Conservation (phyloP, 352 stramenopile species). For the Phytophthora rubi region DNA sequence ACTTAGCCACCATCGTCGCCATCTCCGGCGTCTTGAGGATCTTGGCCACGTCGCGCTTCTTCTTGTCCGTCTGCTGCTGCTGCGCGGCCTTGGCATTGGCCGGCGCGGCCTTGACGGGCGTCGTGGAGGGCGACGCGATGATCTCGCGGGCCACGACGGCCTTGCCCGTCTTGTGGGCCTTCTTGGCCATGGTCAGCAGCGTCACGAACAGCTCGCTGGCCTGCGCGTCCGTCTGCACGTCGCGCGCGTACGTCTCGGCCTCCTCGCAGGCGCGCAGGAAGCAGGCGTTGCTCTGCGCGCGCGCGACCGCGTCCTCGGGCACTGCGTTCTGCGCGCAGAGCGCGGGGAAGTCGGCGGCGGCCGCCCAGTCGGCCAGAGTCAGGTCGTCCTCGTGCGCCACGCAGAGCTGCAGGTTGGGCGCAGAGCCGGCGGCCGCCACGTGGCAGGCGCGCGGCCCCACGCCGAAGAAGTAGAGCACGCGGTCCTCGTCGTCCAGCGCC, state of each 20-base stretch:
- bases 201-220: slow-evolving; percentile 43
- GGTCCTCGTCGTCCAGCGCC: slow-evolving; percentile 67
- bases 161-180: slow-evolving; percentile 25
- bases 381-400: slow-evolving; percentile 55
- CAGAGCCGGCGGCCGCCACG: slow-evolving; percentile 32
- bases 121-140: slow-evolving; percentile 15
- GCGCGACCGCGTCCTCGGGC: slow-evolving; percentile 40
- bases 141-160: slow-evolving; percentile 28
- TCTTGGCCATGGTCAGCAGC: slow-evolving; percentile 37
- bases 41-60: slow-evolving; percentile 14
- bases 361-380: slow-evolving; percentile 22
- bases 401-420: slow-evolving; percentile 61
- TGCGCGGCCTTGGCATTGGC: slow-evolving; percentile 4
- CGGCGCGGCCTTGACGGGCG: slow-evolving; percentile 7
- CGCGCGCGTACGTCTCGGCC: slow-evolving; percentile 37
- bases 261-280: slow-evolving; percentile 64
- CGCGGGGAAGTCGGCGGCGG: slow-evolving; percentile 39
- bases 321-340: slow-evolving; percentile 48
- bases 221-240: slow-evolving; percentile 40
- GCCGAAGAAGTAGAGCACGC: slow-evolving; percentile 85
- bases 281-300: slow-evolving; percentile 50
- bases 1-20: slow-evolving; percentile 43
- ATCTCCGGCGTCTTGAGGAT: slow-evolving; percentile 35
- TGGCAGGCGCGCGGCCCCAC: slow-evolving; percentile 48
- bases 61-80: slow-evolving; percentile 7